Evolutionary conservation across 2,329 filamentous ascomycete genomes (phyloP).

Genomic region (Hysterium pulicare): DNA sequence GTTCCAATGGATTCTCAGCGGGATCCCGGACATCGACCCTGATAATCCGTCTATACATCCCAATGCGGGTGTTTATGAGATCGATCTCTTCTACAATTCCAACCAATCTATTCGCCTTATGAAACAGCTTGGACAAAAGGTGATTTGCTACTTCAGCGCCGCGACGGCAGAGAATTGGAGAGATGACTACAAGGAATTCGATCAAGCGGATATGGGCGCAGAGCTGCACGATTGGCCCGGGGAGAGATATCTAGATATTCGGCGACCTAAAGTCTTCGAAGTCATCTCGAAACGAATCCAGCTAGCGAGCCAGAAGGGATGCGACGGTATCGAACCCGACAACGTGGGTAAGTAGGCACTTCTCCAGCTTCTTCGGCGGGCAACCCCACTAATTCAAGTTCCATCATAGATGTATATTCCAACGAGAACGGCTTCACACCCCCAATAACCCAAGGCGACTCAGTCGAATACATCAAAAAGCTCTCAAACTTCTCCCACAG

Average conservation of each 20-base stretch:
- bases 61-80: constrained; percentile 16
- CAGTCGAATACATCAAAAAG: constrained; percentile 17
- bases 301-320: constrained; percentile 27
- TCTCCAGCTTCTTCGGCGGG: neutral
- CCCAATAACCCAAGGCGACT: constrained; percentile 15
- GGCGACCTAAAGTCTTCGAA: constrained; percentile 17
- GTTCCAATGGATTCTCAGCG: constrained; percentile 18
- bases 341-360: constrained; percentile 20
- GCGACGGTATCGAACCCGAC: constrained; percentile 38
- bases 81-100: constrained; percentile 23
- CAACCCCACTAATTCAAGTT: neutral
- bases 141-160: constrained; percentile 24
- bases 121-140: constrained; percentile 16
- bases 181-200: constrained; percentile 19
- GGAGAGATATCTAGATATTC: constrained; percentile 22
- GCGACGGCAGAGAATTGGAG: constrained; percentile 22
- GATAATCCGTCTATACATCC: constrained; percentile 13
- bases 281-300: constrained; percentile 25
- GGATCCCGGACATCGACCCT: constrained; percentile 18
- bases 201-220: constrained; percentile 13
- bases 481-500: constrained; percentile 16
- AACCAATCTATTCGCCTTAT: constrained; percentile 13
- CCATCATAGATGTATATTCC: constrained; percentile 16
- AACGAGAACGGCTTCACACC: constrained; percentile 16
- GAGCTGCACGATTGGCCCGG: constrained; percentile 22